Conservation (phyloP, 1,284 basidiomycete genomes). For the Afroboletus lepidellus region DNA sequence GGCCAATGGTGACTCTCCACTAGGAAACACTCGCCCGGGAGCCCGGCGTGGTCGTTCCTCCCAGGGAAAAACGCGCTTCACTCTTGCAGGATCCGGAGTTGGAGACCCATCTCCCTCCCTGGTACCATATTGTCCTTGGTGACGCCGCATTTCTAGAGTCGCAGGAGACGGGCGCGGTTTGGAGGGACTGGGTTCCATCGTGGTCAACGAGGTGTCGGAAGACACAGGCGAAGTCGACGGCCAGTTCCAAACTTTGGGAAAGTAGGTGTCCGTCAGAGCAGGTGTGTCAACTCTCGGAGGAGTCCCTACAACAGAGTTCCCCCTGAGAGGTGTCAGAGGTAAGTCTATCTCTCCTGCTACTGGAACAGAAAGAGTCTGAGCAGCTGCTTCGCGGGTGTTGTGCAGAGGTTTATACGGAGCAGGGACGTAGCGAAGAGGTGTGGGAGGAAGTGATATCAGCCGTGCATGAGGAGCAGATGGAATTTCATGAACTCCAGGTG, state of each 20-base stretch:
- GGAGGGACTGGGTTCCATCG: slow-evolving; percentile 25
- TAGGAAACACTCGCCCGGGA: slow-evolving; percentile 78
- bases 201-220: slow-evolving; percentile 29
- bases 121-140: slow-evolving; percentile 62
- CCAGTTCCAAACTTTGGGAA: slow-evolving; percentile 70
- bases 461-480: slow-evolving; percentile 41
- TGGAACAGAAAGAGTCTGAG: slow-evolving; percentile 18
- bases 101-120: slow-evolving; percentile 39
- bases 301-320: slow-evolving; percentile 71
- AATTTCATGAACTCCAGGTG: slow-evolving; percentile 56
- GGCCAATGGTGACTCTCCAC: slow-evolving; percentile 56
- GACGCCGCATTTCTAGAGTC: slow-evolving; percentile 60
- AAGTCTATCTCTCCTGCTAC: slow-evolving; percentile 35
- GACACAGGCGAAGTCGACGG: slow-evolving; percentile 22
- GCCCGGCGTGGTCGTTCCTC: slow-evolving; percentile 67
- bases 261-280: slow-evolving; percentile 64
- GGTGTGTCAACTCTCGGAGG: slow-evolving; percentile 61
- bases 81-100: slow-evolving; percentile 69
- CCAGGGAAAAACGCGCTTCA: slow-evolving; percentile 92
- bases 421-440: slow-evolving; percentile 24
- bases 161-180: slow-evolving; percentile 47
- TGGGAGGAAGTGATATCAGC: slow-evolving; percentile 33
- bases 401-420: slow-evolving; percentile 15
- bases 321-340: slow-evolving; percentile 64
- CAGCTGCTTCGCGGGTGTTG: slow-evolving; percentile 20